These are phyloP conservation scores for Tardiomyces digboiensis DNA, from an alignment of 1,139 yeast genomes.

Conservation along the genomic window DNA sequence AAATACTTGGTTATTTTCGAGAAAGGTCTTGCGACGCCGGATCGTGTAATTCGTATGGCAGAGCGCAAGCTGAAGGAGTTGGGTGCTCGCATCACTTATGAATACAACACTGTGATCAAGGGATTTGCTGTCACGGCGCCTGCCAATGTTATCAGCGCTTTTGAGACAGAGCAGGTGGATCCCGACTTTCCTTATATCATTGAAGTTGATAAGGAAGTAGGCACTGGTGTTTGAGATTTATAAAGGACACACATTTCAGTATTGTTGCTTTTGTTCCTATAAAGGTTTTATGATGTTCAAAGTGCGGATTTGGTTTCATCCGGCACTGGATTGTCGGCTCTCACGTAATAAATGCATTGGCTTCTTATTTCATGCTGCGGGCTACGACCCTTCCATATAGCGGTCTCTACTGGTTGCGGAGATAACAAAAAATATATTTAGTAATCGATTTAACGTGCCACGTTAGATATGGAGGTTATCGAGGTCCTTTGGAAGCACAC, in stretches of 20 bases:
- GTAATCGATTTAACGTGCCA: conserved; percentile 6
- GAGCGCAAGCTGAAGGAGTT: conserved; percentile 24
- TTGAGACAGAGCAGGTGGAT: conserved; percentile 16
- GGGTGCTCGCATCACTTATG: conserved; percentile 32
- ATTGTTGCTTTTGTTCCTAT: no score
- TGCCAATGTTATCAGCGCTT: conserved; percentile 15
- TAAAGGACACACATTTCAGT: no score
- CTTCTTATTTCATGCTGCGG: not conserved
- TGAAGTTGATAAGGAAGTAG: conserved; percentile 30
- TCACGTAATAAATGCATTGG: not conserved
- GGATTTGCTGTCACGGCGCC: conserved; percentile 33
- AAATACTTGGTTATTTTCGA: conserved; percentile 26
- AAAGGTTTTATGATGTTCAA: no score
- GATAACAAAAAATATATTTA: not conserved
- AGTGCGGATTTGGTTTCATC: no score
- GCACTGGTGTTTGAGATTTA: conserved; percentile 4
- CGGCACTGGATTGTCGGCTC: not conserved
- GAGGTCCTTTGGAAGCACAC: not conserved
- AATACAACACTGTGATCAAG: conserved; percentile 30
- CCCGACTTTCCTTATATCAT: conserved; percentile 30
- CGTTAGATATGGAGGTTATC: not conserved
- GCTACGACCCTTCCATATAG: no score
- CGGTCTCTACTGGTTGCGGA: no score
- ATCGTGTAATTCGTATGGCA: conserved; percentile 22
- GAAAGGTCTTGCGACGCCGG: conserved; percentile 27